Base-by-base conservation (phyloP, 2,329 filamentous ascomycete species). In the Mollisiaceae sp. region DNA sequence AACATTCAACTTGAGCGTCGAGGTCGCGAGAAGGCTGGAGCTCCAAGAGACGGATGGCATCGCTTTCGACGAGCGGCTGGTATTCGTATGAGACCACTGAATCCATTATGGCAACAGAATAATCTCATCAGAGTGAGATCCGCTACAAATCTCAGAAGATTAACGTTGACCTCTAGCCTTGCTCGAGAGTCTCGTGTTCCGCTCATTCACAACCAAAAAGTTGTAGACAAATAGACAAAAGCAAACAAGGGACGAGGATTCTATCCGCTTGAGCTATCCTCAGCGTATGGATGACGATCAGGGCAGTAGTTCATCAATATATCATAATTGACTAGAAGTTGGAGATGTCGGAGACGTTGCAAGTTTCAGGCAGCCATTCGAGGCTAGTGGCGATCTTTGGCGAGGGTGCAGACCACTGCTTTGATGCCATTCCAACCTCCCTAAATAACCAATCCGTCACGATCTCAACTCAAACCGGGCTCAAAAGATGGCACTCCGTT, bases 11-110 rank as follows among this genome's bases (percentile, higher is more conserved):
- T 4, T 8, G 45, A 8, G 59, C 55, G 4, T 55, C 18, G 47
- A 62, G 27, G 36, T 59, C 54, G 3, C n/a, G 22, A 22, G 38
- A 15, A 56, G 64, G 64, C 24, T 65, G 32, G 18, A 65, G 32
- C 6, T 55, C 24, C 2, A 65, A 14, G 22, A 65, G 60, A 18
- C 59, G 59, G 20, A 65, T 60, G 2, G 36, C 55, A 57, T 63
- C 64, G 20, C 24, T 12, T 5, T 60, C 57, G 24, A 24, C 9
- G 6, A 60, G 27, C 5, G 57, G 57, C 9, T 54, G 56, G 24
- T 59, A 59, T 18, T 45, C 12, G 36, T 45, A 50, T 24, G 45
- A 6, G 45, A 22, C 20, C 45, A 24, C 45, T 50, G n/a, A 14
- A 24, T 24, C 45, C 45, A 50, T 50, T 22, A 2, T 14, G n/a